Percentiles rank a stretch among this genome's conserved stretches.
phyloP scores from a whole-genome alignment of 148 eudicot species.

The Heliosperma pusillum region DNA sequence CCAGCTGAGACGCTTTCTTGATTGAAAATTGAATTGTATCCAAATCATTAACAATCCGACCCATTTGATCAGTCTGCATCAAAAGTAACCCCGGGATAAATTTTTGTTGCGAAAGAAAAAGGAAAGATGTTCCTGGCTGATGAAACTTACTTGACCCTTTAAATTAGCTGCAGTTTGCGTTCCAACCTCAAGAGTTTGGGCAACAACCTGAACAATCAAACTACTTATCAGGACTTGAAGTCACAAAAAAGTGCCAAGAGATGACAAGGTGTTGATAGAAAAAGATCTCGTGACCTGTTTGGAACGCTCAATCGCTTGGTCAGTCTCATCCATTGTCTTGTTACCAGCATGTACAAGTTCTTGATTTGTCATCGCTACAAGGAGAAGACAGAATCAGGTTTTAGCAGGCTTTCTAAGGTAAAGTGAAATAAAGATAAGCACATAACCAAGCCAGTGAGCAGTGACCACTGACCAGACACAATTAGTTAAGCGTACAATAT shows the following conservation, averaged over 20 bases:
- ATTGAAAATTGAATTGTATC: slow-evolving; percentile 94
- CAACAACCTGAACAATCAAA: slow-evolving; percentile 61
- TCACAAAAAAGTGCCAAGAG: slow-evolving; percentile 1
- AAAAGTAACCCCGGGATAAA: slow-evolving; percentile 20
- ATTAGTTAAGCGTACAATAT: background rate
- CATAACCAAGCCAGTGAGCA: background rate
- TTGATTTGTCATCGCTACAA: slow-evolving; percentile 86
- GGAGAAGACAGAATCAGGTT: slow-evolving; percentile 8
- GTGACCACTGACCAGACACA: background rate
- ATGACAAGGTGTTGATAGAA: background rate
- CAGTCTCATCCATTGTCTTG: slow-evolving; percentile 86
- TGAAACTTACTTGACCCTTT: slow-evolving; percentile 78
- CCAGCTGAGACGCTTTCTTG: slow-evolving; percentile 95
- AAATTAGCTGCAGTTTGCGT: slow-evolving; percentile 79
- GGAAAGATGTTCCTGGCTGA: slow-evolving; percentile 8
- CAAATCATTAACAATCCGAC: slow-evolving; percentile 85
- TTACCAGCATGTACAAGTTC: slow-evolving; percentile 83
- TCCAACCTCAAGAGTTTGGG: slow-evolving; percentile 91
- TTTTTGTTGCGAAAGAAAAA: slow-evolving; percentile 5
- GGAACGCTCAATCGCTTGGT: slow-evolving; percentile 97
- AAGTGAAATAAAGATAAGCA: background rate
- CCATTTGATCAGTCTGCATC: slow-evolving; percentile 95
- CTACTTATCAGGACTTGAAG: background rate
- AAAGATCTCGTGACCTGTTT: slow-evolving; percentile 52
- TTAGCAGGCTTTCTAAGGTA: background rate